These are phyloP conservation scores for Saitoella complicata DNA, from an alignment of 805 yeast species.

Conservation along the genomic window DNA sequence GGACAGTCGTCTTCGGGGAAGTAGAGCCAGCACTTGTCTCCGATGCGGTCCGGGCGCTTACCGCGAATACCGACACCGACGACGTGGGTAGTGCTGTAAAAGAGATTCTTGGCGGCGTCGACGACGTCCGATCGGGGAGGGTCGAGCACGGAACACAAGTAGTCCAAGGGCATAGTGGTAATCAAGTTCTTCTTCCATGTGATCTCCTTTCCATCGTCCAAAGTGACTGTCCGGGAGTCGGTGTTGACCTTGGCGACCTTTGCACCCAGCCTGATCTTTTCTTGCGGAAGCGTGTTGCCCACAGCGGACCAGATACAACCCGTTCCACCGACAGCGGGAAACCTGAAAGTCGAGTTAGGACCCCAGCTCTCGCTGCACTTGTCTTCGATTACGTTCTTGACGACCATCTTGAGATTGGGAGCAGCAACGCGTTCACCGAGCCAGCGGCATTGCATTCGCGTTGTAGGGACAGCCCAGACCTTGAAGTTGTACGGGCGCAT, in stretches of 20 bases:
- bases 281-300: slow-evolving; percentile 4
- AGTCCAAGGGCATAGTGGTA: slow-evolving; percentile 5
- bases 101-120: slow-evolving; percentile 3
- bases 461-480: slow-evolving; percentile 10
- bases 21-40: slow-evolving; percentile 10
- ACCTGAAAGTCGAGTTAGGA: slow-evolving; percentile 8
- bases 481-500: slow-evolving; percentile 9
- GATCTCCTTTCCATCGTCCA: not conserved
- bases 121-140: not conserved
- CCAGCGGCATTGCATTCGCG: slow-evolving; percentile 8
- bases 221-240: not conserved
- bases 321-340: slow-evolving; percentile 7
- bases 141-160: not conserved
- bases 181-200: slow-evolving; percentile 2
- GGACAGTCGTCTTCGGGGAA: slow-evolving; percentile 10
- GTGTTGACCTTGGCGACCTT: slow-evolving; percentile 4
- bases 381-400: slow-evolving; percentile 4
- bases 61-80: slow-evolving; percentile 9
- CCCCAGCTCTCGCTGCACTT: slow-evolving; percentile 10
- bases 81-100: slow-evolving; percentile 8
- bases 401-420: slow-evolving; percentile 8
- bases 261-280: slow-evolving; percentile 2
- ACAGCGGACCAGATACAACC: slow-evolving; percentile 10
- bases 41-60: slow-evolving; percentile 4
- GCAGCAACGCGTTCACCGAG: slow-evolving; percentile 11